phyloP scores from a whole-genome alignment of 2,329 filamentous ascomycete genomes.

The Camptophora hylomeconis region DNA sequence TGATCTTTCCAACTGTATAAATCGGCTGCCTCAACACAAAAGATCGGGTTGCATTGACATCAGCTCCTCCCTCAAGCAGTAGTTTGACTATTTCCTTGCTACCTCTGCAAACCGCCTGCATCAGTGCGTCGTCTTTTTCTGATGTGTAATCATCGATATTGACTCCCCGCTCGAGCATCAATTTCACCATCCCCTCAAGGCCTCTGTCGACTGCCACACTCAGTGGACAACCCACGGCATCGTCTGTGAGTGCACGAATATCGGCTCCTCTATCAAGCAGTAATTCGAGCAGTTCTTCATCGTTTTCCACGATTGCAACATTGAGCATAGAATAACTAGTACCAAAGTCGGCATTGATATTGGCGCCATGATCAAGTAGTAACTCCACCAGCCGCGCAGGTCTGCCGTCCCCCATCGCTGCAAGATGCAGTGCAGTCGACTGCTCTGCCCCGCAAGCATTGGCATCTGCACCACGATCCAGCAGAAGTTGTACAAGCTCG shows the following conservation, averaged over 20 bases:
- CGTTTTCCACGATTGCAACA: too few relatives aligned
- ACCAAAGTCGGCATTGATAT: constrained; percentile 11
- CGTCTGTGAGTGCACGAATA: constrained; percentile 2
- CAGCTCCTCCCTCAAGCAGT: constrained; percentile 15
- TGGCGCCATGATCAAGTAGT: constrained; percentile 18
- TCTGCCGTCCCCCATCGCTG: constrained; percentile 14
- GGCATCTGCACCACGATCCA: constrained; percentile 8
- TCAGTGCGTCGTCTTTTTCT: constrained; percentile 2
- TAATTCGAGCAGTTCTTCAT: too few relatives aligned
- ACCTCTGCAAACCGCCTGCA: constrained; percentile 1
- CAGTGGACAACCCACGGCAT: constrained; percentile 3
- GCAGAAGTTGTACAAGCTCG: constrained; percentile 7
- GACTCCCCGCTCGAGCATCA: constrained; percentile 4
- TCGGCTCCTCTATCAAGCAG: constrained; percentile 3
- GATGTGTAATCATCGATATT: constrained; percentile 4
- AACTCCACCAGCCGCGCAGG: constrained; percentile 11
- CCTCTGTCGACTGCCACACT: constrained; percentile 4
- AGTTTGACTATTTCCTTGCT: constrained; percentile 10
- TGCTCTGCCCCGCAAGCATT: constrained; percentile 4
- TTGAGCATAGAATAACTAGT: too few relatives aligned
- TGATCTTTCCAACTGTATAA: too few relatives aligned
- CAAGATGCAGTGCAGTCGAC: constrained; percentile 10
- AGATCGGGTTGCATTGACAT: constrained; percentile 14
- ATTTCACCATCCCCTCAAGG: constrained; percentile 2
- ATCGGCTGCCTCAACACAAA: too few relatives aligned